phyloP scores from a whole-genome alignment of 345 rosid species.

The Conringia planisiliqua region DNA sequence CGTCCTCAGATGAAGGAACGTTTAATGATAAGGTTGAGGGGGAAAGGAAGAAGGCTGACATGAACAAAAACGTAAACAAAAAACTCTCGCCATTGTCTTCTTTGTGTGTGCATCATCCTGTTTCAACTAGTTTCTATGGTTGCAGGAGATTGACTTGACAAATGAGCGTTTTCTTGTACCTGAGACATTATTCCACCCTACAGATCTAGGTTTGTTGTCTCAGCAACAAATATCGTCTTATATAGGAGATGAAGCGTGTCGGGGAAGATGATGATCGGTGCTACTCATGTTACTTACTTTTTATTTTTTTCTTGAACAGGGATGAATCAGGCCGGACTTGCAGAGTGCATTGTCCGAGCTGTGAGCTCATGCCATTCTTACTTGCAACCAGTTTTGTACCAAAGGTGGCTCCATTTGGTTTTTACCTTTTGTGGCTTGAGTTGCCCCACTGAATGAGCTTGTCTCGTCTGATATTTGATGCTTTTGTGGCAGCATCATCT shows the following conservation, averaged over 20 bases:
- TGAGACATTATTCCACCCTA: conserved; percentile 91
- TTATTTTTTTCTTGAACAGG: conserved; percentile 41
- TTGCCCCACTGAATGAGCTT: neutral
- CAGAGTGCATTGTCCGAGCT: conserved; percentile 93
- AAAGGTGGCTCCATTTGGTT: conserved; percentile 48
- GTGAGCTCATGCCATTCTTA: conserved; percentile 77
- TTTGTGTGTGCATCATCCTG: no score
- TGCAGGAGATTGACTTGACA: conserved; percentile 91
- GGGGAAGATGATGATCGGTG: neutral
- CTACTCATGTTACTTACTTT: neutral
- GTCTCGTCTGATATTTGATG: conserved; percentile 19
- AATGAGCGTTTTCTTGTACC: conserved; percentile 95
- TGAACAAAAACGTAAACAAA: conserved; percentile 55
- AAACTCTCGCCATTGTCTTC: neutral
- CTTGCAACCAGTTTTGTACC: conserved; percentile 84
- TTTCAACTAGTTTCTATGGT: no score
- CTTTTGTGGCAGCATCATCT: conserved; percentile 59
- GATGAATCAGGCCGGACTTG: conserved; percentile 95
- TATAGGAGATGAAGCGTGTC: neutral
- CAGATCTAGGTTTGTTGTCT: conserved; percentile 66
- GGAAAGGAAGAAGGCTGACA: conserved; percentile 59
- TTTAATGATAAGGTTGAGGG: conserved; percentile 30
- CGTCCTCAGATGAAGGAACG: conserved; percentile 5
- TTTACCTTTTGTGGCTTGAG: neutral
- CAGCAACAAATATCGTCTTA: neutral